Conservation (phyloP, 2,329 filamentous ascomycete genomes). For the Verticillium tricorpus region DNA sequence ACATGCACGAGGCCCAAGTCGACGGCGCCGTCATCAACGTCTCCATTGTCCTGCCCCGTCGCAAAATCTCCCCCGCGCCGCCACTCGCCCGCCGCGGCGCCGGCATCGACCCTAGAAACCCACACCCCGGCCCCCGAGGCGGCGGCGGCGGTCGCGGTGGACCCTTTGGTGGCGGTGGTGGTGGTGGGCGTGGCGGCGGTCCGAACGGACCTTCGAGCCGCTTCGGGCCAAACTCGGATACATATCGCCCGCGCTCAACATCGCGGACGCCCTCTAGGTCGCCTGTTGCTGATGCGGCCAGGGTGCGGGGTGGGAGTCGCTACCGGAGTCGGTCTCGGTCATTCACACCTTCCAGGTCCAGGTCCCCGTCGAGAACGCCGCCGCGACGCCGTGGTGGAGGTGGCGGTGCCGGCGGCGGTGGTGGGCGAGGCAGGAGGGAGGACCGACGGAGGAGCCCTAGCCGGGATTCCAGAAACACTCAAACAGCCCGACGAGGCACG, state of each 20-base stretch:
- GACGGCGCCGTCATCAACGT: conserved; percentile 81
- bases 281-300: conserved; percentile 19
- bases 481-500: too few species aligned
- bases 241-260: conserved; percentile 57
- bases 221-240: conserved; percentile 44
- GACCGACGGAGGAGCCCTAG: conserved; percentile 21
- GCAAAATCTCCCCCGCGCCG: conserved; percentile 77
- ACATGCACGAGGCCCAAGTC: conserved; percentile 97
- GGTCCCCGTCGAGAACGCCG: conserved; percentile 39
- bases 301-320: conserved; percentile 24
- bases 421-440: conserved; percentile 19
- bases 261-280: conserved; percentile 44
- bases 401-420: conserved; percentile 18
- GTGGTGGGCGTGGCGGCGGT: conserved; percentile 31
- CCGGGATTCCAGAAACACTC: too few species aligned
- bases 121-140: conserved; percentile 26
- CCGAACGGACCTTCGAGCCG: conserved; percentile 29
- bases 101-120: conserved; percentile 52
- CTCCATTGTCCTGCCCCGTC: conserved; percentile 79
- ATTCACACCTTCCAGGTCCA: conserved; percentile 40
- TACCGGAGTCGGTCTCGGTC: conserved; percentile 43
- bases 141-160: conserved; percentile 27
- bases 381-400: conserved; percentile 25
- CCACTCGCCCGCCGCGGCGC: conserved; percentile 63
- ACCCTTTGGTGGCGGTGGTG: conserved; percentile 21